Percentiles rank a stretch among this genome's conserved stretches.
These are phyloP conservation scores for Pseudophaeomoniella oleicola DNA, from an alignment of 2,329 filamentous ascomycete genomes.

Conservation along the genomic window DNA sequence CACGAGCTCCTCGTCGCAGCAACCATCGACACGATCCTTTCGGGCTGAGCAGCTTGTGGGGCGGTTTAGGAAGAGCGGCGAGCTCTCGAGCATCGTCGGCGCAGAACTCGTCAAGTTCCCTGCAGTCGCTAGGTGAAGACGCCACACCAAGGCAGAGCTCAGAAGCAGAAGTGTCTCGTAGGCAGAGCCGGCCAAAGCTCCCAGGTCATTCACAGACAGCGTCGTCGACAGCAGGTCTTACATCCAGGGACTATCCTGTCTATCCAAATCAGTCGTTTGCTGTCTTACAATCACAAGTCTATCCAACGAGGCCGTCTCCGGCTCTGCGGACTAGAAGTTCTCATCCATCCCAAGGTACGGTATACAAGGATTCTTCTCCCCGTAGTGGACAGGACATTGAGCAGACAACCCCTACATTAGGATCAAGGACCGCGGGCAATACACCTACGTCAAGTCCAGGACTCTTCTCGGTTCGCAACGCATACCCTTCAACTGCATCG, in stretches of 20 bases:
- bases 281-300: constrained; percentile 27
- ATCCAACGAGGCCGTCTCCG: constrained; percentile 24
- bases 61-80: not conserved
- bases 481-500: constrained; percentile 17
- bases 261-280: constrained; percentile 35
- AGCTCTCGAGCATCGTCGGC: constrained; percentile 4
- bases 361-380: constrained; percentile 12
- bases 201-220: constrained; percentile 17
- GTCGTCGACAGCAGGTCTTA: constrained; percentile 3
- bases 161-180: not conserved
- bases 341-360: constrained; percentile 22
- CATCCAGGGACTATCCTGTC: constrained; percentile 22
- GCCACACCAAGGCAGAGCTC: constrained; percentile 1
- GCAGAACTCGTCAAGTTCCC: constrained; percentile 2
- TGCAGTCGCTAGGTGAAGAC: constrained; percentile 22
- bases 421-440: constrained; percentile 28
- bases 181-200: constrained; percentile 15
- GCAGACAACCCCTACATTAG: constrained; percentile 11
- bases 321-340: constrained; percentile 26
- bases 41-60: not conserved
- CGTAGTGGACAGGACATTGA: constrained; percentile 9
- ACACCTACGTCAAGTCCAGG: constrained; percentile 33
- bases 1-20: not conserved
- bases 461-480: constrained; percentile 24
- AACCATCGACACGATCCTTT: not conserved